Evolutionary conservation across 2,329 filamentous ascomycete genomes (phyloP), one percentile per base, ranked within the genome.

Genomic region (Bipolaris gigantea): DNA sequence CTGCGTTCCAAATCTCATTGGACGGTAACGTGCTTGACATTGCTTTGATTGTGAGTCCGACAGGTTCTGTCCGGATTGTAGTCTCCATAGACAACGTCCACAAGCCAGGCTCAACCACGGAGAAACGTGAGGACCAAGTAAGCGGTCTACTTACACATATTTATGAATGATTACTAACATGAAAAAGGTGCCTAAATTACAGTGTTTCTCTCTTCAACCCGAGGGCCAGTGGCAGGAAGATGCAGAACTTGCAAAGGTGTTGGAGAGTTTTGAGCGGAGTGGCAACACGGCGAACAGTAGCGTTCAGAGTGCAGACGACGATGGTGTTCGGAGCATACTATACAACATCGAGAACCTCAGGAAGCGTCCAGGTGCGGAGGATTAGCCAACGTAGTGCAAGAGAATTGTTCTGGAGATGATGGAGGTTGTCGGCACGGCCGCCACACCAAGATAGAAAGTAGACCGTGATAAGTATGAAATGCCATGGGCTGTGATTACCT

Each of bases 1-100:
- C 80, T 46, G 21, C 41, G 18, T 48, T 56, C 6, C 59, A 59
- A 15, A 66, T 90, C 48, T 72, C 77, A 35, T 72, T 90, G 4
- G 77, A 80, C 2, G 88, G 88, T 7, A 91, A 89, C 63, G 82
- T 86, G 0, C 80, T 93, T 4, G 83, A 86, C 65, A 64, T 83
- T n/a, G 64, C 75, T 10, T 66, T 73, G 39, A 34, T 74, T 10
- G 51, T 52, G 1, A 39, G 45, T 15, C 48, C 57, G 21, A 41
- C 51, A 34, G 45, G 38, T 9, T 54, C 53, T 13, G 54, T 57
- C n/a, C 57, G 48, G 13, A 47, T 59, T n/a, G 47, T 83, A 21
- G 75, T 85, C 34, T 83, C 83, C 1, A 71, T 85, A 44, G 84
- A 86, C 63, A 77, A 76, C 35, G 65, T 83, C 48, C 82, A 84